phyloP scores from a whole-genome alignment of 1,139 yeast species.

The Candida sanyaensis region DNA sequence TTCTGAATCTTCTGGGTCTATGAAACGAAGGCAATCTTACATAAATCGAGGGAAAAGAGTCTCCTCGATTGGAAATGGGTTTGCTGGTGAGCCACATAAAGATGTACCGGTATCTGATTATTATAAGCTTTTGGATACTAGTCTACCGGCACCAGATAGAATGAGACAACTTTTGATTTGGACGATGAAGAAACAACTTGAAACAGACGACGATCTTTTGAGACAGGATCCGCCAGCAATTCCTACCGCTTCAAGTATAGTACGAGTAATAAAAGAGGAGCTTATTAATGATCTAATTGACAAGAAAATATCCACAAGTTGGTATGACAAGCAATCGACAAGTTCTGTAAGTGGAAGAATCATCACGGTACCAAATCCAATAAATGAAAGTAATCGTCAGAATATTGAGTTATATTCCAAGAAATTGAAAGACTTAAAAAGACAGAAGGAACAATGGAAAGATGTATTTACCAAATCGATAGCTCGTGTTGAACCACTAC shows the following conservation, averaged over 20 bases:
- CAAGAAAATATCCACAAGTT: constrained; percentile 62
- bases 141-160: constrained; percentile 70
- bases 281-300: constrained; percentile 57
- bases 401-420: constrained; percentile 47
- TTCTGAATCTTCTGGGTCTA: constrained; percentile 1
- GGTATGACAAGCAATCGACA: constrained; percentile 52
- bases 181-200: constrained; percentile 59
- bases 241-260: constrained; percentile 50
- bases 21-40: constrained; percentile 50
- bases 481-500: constrained; percentile 19
- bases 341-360: constrained; percentile 19
- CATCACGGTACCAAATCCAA: constrained; percentile 54
- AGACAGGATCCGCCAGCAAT: constrained; percentile 29
- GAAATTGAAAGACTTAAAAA: constrained; percentile 43
- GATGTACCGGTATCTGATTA: constrained; percentile 59
- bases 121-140: constrained; percentile 61
- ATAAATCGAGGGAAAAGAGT: constrained; percentile 68
- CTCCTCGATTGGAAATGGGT: constrained; percentile 77
- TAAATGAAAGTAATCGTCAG: constrained; percentile 50
- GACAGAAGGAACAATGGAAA: constrained; percentile 55
- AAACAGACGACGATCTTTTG: constrained; percentile 29
- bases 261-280: constrained; percentile 68
- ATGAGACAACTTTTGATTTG: constrained; percentile 72
- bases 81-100: constrained; percentile 66
- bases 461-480: constrained; percentile 26